Percentiles rank a stretch among this genome's conserved stretches.
Conservation (phyloP, 495 filamentous ascomycete species). For the Glutinoglossum americanum region DNA sequence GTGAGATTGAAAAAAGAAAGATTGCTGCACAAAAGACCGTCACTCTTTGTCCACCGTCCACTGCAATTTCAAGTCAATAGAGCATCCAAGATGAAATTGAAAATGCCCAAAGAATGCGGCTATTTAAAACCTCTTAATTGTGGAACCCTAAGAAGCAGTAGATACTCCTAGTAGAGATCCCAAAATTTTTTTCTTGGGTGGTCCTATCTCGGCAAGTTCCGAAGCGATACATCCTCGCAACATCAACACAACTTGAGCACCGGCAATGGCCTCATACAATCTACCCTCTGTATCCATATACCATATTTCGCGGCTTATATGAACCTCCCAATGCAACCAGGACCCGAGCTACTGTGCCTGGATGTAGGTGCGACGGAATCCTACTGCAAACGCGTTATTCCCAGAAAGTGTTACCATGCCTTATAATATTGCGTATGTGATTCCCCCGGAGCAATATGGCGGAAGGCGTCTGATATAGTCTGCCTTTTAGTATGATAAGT, state of each 20-base stretch:
- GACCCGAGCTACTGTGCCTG: background rate
- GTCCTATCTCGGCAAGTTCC: too few relatives aligned
- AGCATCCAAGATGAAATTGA: too few relatives aligned
- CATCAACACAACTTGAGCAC: too few relatives aligned
- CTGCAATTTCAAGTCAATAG: too few relatives aligned
- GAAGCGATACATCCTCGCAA: too few relatives aligned
- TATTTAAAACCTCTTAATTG: too few relatives aligned
- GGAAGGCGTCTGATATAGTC: background rate
- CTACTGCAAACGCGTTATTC: background rate
- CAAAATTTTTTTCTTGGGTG: too few relatives aligned
- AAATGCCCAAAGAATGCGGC: too few relatives aligned
- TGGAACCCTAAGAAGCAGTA: too few relatives aligned
- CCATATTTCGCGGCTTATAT: background rate
- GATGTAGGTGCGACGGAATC: background rate
- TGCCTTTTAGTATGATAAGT: conserved; percentile 57
- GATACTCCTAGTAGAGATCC: too few relatives aligned
- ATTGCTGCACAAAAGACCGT: too few relatives aligned
- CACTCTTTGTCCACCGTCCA: too few relatives aligned
- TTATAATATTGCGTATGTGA: conserved; percentile 52
- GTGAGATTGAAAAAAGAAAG: background rate
- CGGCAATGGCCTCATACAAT: background rate
- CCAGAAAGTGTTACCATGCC: conserved; percentile 23
- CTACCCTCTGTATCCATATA: background rate
- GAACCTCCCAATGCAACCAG: background rate
- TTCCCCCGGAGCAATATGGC: conserved; percentile 6